These are phyloP conservation scores for Pythium pyrilobum DNA, from an alignment of 352 stramenopile species.

Conservation along the genomic window DNA sequence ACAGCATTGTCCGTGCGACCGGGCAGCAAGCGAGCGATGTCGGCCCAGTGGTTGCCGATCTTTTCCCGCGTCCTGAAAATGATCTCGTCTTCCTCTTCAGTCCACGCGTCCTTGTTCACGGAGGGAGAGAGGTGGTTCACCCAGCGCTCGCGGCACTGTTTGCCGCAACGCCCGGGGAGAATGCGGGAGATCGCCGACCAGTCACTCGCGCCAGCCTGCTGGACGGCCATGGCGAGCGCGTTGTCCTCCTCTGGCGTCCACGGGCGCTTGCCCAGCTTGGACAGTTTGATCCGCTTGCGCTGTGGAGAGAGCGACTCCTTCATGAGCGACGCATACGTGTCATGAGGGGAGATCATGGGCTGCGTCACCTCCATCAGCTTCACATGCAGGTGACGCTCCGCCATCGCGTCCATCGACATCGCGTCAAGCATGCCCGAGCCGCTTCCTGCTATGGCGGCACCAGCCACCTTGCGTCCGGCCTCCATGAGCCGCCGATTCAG, in stretches of 20 bases:
- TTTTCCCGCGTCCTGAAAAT: conserved; percentile 71
- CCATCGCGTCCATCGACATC: not conserved
- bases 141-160: conserved; percentile 96
- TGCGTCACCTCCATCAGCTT: conserved; percentile 23
- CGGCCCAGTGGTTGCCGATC: conserved; percentile 96
- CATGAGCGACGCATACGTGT: conserved; percentile 24
- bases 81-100: conserved; percentile 87
- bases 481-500: conserved; percentile 21
- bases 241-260: conserved; percentile 66
- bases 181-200: conserved; percentile 93
- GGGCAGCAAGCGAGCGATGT: conserved; percentile 94
- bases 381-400: conserved; percentile 26
- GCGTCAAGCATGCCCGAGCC: not conserved
- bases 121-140: conserved; percentile 95
- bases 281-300: conserved; percentile 55
- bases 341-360: conserved; percentile 28
- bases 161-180: conserved; percentile 91
- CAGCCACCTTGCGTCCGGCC: not conserved
- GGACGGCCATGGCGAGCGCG: conserved; percentile 42
- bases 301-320: conserved; percentile 53
- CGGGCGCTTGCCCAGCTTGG: conserved; percentile 59
- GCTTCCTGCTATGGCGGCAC: conserved; percentile 2
- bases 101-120: conserved; percentile 94
- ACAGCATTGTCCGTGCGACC: conserved; percentile 95
- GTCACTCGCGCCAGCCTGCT: conserved; percentile 54